Evolutionary conservation across 345 rosid species (phyloP), one percentile per base, ranked within the genome.

Genomic region (Crucihimalaya himalaica): DNA sequence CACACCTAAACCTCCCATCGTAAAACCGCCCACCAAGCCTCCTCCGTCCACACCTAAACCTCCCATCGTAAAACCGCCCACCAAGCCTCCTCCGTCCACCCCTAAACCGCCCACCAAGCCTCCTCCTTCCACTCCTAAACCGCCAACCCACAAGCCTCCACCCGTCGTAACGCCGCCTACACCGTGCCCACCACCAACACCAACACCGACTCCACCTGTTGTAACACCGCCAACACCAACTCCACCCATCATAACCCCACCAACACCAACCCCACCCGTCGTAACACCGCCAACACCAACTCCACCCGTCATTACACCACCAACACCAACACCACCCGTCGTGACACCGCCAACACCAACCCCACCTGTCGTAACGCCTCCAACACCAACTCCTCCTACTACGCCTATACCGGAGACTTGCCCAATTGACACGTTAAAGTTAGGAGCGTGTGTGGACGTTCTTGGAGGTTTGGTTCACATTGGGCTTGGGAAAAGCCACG

Each of bases 371-470:
- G n/a, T 71, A 11, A 45, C 15, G 0, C 63, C 67, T 0, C 21
- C 87, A 63, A 61, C 53, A 6, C 84, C 85, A 8, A 77, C 79
- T 0, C 51, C 70, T 0, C 55, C 68, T 39, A 70, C 80, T 1
- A n/a, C n/a, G n/a, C 83, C 87, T 34, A 71, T 67, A n/a, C 55
- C 81, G 2, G 77, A 84, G 72, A 93, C 97, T 2, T 93, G 97
- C 74, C 89, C 97, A 29, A 83, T 87, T 40, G 96, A 88, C 80
- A 77, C 93, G 0, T 66, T 93, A 5, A 93, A 93, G 83, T 78
- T 94, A 14, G 90, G 89, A 0, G 95, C 90, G 0, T 94, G 98
- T 40, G 97, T 94, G 32, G 98, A 94, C 74, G 87, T 94, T 28
- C 72, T 94, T 46, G 89, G 96, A 6, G 98, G 97, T 14, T 81